Evolutionary conservation across 306 rosid species (phyloP).

Genomic region (Hippophae gyantsensis): DNA sequence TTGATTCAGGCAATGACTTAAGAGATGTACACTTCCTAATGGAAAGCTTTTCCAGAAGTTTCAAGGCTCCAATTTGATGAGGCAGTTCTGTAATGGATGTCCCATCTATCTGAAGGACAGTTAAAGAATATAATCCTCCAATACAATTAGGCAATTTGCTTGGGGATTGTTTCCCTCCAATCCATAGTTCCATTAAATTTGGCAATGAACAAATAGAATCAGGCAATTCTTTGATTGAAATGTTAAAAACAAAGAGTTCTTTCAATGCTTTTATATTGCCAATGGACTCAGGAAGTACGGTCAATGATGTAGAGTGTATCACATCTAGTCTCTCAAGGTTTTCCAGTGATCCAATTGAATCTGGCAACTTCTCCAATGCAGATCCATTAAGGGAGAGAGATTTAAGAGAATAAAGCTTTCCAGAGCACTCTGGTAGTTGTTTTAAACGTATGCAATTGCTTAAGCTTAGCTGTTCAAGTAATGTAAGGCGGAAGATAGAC

Average conservation of each 20-base stretch:
- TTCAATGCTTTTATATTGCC: slow-evolving; percentile 28
- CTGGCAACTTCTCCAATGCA: slow-evolving; percentile 40
- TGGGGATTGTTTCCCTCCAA: slow-evolving; percentile 26
- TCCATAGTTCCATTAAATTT: slow-evolving; percentile 24
- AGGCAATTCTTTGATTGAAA: slow-evolving; percentile 43
- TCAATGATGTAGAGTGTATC: slow-evolving; percentile 36
- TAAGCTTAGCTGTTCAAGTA: slow-evolving; percentile 39
- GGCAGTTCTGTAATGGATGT: slow-evolving; percentile 45
- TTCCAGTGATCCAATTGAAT: slow-evolving; percentile 36
- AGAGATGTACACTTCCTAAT: slow-evolving; percentile 40
- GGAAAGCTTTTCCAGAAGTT: slow-evolving; percentile 35
- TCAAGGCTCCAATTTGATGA: slow-evolving; percentile 43
- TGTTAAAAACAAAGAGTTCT: slow-evolving; percentile 11
- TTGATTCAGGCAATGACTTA: slow-evolving; percentile 41
- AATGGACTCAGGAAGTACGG: slow-evolving; percentile 37
- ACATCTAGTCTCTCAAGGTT: slow-evolving; percentile 49
- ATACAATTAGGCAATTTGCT: slow-evolving; percentile 34
- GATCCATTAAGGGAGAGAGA: slow-evolving; percentile 31
- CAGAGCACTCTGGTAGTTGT: slow-evolving; percentile 39
- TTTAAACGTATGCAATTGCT: slow-evolving; percentile 26
- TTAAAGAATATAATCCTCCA: slow-evolving; percentile 25
- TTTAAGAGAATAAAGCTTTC: slow-evolving; percentile 36
- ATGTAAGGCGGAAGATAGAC: slow-evolving; percentile 33
- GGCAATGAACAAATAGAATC: slow-evolving; percentile 38
- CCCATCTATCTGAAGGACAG: slow-evolving; percentile 37